Evolutionary conservation across 73 alveolate species (phyloP).

Genomic region (Paramecium bursaria): DNA sequence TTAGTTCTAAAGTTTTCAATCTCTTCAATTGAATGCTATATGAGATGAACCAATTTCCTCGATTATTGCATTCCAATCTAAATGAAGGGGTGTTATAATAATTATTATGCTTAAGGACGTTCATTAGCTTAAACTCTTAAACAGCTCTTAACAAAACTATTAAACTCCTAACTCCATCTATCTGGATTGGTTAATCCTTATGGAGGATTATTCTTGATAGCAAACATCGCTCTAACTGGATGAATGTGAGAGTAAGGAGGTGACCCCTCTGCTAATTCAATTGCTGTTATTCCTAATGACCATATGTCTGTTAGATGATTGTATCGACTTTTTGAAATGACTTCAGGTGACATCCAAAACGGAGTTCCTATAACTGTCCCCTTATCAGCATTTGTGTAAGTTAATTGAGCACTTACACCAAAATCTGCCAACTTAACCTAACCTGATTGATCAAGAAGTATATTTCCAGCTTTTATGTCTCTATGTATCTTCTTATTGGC

Average conservation of each 20-base stretch:
- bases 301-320: constrained; percentile 84
- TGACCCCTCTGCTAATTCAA: constrained; percentile 99
- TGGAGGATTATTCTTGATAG: constrained; percentile 92
- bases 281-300: constrained; percentile 92
- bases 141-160: constrained; percentile 91
- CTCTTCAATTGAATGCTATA: neutral
- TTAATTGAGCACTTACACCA: constrained; percentile 96
- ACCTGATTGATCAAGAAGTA: constrained; percentile 92
- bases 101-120: constrained; percentile 96
- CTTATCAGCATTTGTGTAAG: constrained; percentile 87
- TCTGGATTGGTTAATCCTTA: constrained; percentile 89
- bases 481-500: constrained; percentile 95
- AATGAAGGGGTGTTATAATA: constrained; percentile 88
- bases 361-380: constrained; percentile 77
- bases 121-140: constrained; percentile 86
- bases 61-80: constrained; percentile 38
- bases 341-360: constrained; percentile 78
- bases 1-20: constrained; percentile 10
- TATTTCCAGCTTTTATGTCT: constrained; percentile 99
- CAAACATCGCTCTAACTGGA: constrained; percentile 93
- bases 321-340: constrained; percentile 67
- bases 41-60: constrained; percentile 23
- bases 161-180: constrained; percentile 94
- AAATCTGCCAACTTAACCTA: constrained; percentile 96
- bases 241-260: constrained; percentile 97